Base-by-base conservation (phyloP, 83 land plant species). In the Picea engelmannii region DNA sequence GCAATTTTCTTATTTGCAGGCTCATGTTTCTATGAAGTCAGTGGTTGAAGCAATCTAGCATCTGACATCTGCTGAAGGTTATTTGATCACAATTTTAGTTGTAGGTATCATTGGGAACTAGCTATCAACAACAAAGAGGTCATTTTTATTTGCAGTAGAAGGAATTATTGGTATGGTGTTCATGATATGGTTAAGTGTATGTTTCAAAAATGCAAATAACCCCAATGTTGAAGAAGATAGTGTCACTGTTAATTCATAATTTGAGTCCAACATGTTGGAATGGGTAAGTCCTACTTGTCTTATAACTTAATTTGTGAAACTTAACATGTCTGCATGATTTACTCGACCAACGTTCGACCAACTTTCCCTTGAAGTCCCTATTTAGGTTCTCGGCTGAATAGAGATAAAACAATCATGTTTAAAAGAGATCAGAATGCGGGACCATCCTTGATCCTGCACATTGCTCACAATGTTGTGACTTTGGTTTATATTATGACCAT, bases 1-100 rank as follows among this genome's bases (percentile, higher is more conserved):
- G 24, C 83, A 86, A 63, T 86, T 86, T 84, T 86, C 86, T 11
- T 86, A 86, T 75, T 86, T 86, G 2, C 88, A 86, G 62, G 86
- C 86, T 38, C 88, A 81, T 21, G 77, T 76, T 60, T 80, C 86
- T 25, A 86, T 86, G 88, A 86, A 86, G n/a, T 77, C 83, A 6
- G 81, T 86, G 5, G 83, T 86, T 59, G 83, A 83, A 66, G 76
- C 83, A 58, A 78, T 81, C 16, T 86, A 86, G 83, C 86, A 84
- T 62, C 76, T 86, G 61, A 81, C 86, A 23, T 80, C 81, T 1
- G 79, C 81, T 38, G 86, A 80, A 86, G 88, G 88, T 75, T 81
- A 86, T 77, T 16, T 83, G 40, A 73, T 84, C 49, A 86, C 86
- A 20, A 80, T 86, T 69, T 25, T 83, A 12, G 61, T 86, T 38